Evolutionary conservation across 2,329 filamentous ascomycete genomes (phyloP), one percentile per base, ranked within the genome.

Genomic region (Alternaria sp.): DNA sequence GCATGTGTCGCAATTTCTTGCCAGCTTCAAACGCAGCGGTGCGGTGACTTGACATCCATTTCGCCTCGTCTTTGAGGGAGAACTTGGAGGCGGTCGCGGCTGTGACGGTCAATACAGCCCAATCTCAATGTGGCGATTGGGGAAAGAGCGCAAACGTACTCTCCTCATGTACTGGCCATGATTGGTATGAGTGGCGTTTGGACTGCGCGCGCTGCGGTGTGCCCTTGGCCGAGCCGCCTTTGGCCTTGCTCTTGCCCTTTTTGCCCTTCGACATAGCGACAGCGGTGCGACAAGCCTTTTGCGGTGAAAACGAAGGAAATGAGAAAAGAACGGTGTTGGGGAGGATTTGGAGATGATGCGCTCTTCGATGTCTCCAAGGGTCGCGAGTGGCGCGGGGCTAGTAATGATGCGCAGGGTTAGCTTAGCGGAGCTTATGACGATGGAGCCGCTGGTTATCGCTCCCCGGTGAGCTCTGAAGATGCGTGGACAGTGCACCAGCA

Each of bases 41-140:
- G 44, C 80, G 79, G 68, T 86, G 84, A 18, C 79, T 82, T 72
- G 85, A 85, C 12, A 86, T 88, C 70, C 87, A 88, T 21, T 82
- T 83, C 37, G 87, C 87, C 77, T 88, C 87, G 67, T 90, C 85
- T 66, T 83, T 82, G 76, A 90, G 82, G 2, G 85, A 86, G 59
- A 82, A 81, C 12, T 58, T 67, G 54, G 67, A 61, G 49, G 65
- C 63, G 28, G 50, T 64, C 63, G 64, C 70, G 68, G 63, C 58
- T 44, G 43, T 23, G 28, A 60, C 51, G 15, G 71, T 76, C 67
- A 76, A 69, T 62, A 68, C 63, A 67, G 37, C 26, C 23, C 60
- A 60, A 49, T 55, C 50, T 60, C 45, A 26, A 25, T 4, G 25
- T 21, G 21, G 44, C 14, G 43, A 56, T 50, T 59, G 58, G 59